Evolutionary conservation across 31 red algal genomes (phyloP).

Genomic region (Odonthalia washingtoniensis): DNA sequence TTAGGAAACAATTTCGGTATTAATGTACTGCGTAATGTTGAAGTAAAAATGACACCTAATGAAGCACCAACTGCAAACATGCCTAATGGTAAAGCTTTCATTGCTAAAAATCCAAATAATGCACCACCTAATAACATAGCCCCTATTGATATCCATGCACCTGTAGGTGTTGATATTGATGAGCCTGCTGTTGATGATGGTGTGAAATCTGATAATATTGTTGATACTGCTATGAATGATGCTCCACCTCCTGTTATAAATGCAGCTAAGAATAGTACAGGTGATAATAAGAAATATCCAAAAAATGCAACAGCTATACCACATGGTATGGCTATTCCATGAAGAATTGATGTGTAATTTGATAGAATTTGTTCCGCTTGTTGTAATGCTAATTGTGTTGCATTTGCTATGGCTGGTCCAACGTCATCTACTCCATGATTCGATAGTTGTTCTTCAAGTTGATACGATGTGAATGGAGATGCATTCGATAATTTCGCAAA

Average conservation of each 20-base stretch:
- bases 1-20: slow-evolving; percentile 42
- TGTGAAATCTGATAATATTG: slow-evolving; percentile 45
- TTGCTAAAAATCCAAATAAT: slow-evolving; percentile 69
- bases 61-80: slow-evolving; percentile 77
- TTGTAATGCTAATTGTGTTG: slow-evolving; percentile 45
- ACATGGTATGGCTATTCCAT: slow-evolving; percentile 60
- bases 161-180: too few species aligned
- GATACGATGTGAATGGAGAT: too few species aligned
- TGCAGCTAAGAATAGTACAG: slow-evolving; percentile 68
- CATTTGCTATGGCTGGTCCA: slow-evolving; percentile 61
- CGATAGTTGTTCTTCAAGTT: too few species aligned
- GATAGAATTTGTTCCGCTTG: slow-evolving; percentile 46
- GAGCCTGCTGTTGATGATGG: too few species aligned
- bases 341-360: slow-evolving; percentile 50
- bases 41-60: slow-evolving; percentile 54
- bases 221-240: slow-evolving; percentile 59
- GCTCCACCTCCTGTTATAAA: slow-evolving; percentile 66
- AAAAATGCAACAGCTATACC: slow-evolving; percentile 59
- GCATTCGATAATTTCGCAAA: too few species aligned
- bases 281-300: slow-evolving; percentile 65
- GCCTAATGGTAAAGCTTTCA: slow-evolving; percentile 53
- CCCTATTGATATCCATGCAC: slow-evolving; percentile 65
- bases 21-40: slow-evolving; percentile 46
- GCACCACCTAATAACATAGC: slow-evolving; percentile 77
- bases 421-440: slow-evolving; percentile 58